Evolutionary conservation across 768 basidiomycete genomes (phyloP), one percentile per base, ranked within the genome.

Genomic region (Leccinum truebloodii): DNA sequence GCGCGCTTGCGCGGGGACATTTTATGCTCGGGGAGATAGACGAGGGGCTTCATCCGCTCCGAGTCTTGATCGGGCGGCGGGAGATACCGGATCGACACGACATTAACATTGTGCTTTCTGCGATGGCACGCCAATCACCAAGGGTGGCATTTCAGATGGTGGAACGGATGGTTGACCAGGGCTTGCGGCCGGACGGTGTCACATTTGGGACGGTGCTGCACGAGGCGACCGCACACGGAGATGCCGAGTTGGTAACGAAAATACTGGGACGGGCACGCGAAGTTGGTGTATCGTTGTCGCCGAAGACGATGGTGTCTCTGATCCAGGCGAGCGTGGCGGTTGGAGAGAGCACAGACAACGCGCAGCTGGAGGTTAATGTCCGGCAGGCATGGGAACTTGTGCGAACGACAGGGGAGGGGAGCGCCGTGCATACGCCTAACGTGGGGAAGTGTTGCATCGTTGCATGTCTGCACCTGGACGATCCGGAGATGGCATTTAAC

Each of bases 171-270:
- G 64, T 75, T 1, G 64, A 72, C 16, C 65, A 66, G 26, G 84
- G 85, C 18, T 61, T 87, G 30, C 67, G 65, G 41, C 87, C 87
- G 1, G 82, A 86, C 67, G 73, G 71, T 22, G 78, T 84, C 37
- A 81, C 83, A 48, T 85, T 81, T 71, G 86, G 85, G 32, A 88
- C 86, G 0, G 80, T 88, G 48, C 73, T 90, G 60, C 86, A 88
- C 61, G 76, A 79, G 59, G 87, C 89, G 10, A 71, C 82, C 35
- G 63, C 71, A 22, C 77, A 80, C 52, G 74, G 75, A 28, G 79
- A 87, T 57, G 59, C 65, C 52, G 70, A 75, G 32, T 72, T 89
- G 28, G 82, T 81, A 34, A 60, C 69, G 14, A 66, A 75, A 48
- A 72, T 88, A 66, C 70, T 83, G 30, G 63, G 63, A 26, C 76